Evolutionary conservation across 495 filamentous ascomycete genomes (phyloP).

Genomic region (Penicillium crystallinum): DNA sequence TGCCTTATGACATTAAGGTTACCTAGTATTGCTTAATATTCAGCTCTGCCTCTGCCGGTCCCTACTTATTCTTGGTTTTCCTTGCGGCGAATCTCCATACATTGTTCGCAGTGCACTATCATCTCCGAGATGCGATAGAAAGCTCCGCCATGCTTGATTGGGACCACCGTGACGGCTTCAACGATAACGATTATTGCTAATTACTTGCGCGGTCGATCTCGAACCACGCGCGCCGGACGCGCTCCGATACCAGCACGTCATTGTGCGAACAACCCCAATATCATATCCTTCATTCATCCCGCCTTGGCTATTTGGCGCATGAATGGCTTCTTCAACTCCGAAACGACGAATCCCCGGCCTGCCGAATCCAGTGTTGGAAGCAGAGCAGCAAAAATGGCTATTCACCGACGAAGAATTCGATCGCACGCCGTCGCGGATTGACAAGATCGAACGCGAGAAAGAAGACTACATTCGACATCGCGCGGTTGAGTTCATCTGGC

Average conservation of each 20-base stretch:
- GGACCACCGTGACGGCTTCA: not conserved
- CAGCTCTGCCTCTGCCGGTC: not conserved
- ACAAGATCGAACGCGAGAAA: slow-evolving; percentile 68
- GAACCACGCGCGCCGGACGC: not conserved
- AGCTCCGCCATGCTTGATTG: slow-evolving; percentile 4
- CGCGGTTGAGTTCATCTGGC: slow-evolving; percentile 91
- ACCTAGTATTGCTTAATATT: not conserved
- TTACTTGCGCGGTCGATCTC: not conserved
- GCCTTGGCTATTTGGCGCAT: not conserved
- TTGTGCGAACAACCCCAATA: not conserved
- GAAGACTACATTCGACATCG: slow-evolving; percentile 79
- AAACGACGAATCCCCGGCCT: slow-evolving; percentile 45
- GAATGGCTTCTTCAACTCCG: slow-evolving; percentile 30
- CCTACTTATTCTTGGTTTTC: not conserved
- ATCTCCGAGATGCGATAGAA: slow-evolving; percentile 1
- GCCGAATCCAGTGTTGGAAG: slow-evolving; percentile 46
- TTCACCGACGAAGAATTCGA: slow-evolving; percentile 79
- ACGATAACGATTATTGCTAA: slow-evolving; percentile 1
- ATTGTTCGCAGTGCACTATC: not conserved
- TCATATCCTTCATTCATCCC: not conserved
- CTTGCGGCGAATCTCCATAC: not conserved
- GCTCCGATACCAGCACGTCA: not conserved
- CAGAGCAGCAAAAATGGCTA: slow-evolving; percentile 72
- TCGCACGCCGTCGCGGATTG: slow-evolving; percentile 75
- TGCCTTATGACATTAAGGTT: not conserved